These are phyloP conservation scores for Alternaria viburni DNA, from an alignment of 2,329 filamentous ascomycete genomes.

Conservation along the genomic window DNA sequence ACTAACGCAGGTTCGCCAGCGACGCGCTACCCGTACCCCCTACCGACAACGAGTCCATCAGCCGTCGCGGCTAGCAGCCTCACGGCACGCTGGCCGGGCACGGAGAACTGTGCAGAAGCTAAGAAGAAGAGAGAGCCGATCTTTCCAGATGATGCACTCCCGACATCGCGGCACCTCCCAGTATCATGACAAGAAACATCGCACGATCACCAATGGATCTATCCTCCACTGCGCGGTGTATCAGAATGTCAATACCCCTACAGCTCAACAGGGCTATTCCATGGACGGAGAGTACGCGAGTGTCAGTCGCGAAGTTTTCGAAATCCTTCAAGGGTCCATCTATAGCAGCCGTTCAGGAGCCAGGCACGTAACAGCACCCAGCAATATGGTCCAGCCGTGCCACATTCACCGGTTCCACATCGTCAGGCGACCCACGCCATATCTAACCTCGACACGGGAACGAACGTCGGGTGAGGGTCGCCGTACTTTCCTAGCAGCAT, in stretches of 20 bases:
- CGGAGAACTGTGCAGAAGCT: background rate
- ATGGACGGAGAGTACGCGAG: background rate
- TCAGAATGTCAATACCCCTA: background rate
- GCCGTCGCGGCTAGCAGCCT: background rate
- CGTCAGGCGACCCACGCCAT: slow-evolving; percentile 5
- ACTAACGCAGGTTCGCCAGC: slow-evolving; percentile 8
- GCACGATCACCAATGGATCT: background rate
- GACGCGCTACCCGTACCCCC: slow-evolving; percentile 1
- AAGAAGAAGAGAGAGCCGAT: background rate
- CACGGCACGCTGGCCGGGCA: background rate
- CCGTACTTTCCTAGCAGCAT: slow-evolving; percentile 4
- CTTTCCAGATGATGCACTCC: background rate
- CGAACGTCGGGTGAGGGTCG: slow-evolving; percentile 3
- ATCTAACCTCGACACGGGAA: slow-evolving; percentile 5
- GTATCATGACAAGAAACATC: background rate
- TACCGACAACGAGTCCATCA: slow-evolving; percentile 2
- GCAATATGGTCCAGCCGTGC: slow-evolving; percentile 4
- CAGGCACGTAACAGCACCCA: background rate
- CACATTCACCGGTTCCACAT: slow-evolving; percentile 1
- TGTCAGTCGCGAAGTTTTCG: background rate
- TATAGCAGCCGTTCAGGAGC: background rate
- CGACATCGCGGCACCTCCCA: background rate
- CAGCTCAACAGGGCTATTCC: background rate
- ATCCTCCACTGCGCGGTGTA: background rate
- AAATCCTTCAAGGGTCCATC: background rate